Base-by-base conservation (phyloP, 2,329 filamentous ascomycete species). In the Epichloe aotearoae region DNA sequence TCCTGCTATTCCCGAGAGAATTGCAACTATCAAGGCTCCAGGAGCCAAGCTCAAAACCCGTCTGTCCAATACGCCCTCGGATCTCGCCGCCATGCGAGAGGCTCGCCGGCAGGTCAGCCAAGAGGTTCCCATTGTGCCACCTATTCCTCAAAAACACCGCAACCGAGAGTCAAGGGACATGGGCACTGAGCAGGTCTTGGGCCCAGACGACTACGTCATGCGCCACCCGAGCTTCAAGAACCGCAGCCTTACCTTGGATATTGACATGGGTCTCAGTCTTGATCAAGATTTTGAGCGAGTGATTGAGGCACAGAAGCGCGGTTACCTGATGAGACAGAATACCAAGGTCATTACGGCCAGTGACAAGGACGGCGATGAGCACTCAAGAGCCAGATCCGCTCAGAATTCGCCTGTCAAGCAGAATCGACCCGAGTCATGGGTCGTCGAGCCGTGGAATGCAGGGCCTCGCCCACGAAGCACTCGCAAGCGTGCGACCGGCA, bases 291-390 rank as follows among this genome's bases (percentile, higher is more conserved):
- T 97, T 68, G 89, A 97, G 62, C 81, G 91, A 54, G 87, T 97
- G 51, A 94, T 97, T 61, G 89, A 96, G 71, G 79, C 84, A 65
- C 90, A 96, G 85, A 97, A 97, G 89, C 90, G 94, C 73, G 93
- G 93, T 51, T 98, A 98, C 64, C 76, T 97, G 44, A 98, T 97
- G 91, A 83, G 93, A 61, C 91, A 98, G 61, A 98, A 97, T 69
- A 97, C 91, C 3, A 97, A 97, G 68, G 79, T 98, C 50, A 88
- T 98, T 47, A 82, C 95, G 47, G 93, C 93, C n/a, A 95, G 84
- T 64, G 84, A 88, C 66, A 84, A 85, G 57, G 75, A 84, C 55
- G 69, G 73, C 34, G 73, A 84, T 65, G 62, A 82, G 67, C 56
- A 69, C 56, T 67, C 72, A 66, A 66, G 73, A 23, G 74, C 74